Conservation (phyloP, 2,329 filamentous ascomycete species). For the Pestalotiopsis sp. region DNA sequence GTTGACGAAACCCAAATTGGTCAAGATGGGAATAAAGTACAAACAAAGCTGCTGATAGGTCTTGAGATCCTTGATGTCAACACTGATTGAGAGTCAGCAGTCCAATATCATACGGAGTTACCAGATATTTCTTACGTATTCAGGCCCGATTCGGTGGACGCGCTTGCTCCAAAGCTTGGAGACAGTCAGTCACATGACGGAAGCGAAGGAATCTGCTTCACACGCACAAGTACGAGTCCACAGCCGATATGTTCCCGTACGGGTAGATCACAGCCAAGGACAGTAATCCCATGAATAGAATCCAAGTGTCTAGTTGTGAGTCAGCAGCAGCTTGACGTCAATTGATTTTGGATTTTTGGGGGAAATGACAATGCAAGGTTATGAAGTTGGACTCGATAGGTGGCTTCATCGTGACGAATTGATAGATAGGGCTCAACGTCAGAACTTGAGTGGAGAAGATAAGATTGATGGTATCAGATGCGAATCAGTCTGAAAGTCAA, state of each 20-base stretch:
- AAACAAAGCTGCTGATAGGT: conserved; percentile 52
- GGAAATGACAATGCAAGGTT: not conserved
- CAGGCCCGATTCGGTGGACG: conserved; percentile 50
- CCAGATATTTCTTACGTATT: conserved; percentile 39
- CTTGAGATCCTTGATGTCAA: conserved; percentile 49
- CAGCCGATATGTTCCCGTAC: conserved; percentile 37
- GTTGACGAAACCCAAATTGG: conserved; percentile 50
- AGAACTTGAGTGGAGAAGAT: too few relatives aligned
- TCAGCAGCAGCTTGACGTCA: not conserved
- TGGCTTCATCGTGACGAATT: not conserved
- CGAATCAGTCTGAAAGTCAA: too few relatives aligned
- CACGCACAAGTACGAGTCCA: conserved; percentile 45
- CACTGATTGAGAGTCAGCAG: conserved; percentile 26
- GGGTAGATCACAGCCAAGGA: conserved; percentile 36
- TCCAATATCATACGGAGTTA: not conserved
- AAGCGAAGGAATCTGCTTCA: too few relatives aligned
- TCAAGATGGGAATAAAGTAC: conserved; percentile 49
- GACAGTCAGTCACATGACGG: not conserved
- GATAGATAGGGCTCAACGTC: not conserved
- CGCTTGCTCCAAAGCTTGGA: conserved; percentile 42
- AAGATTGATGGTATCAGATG: not conserved
- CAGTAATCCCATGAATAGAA: conserved; percentile 25
- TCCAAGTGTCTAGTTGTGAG: not conserved
- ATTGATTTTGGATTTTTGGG: too few relatives aligned
- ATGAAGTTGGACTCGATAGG: not conserved